Evolutionary conservation across 495 filamentous ascomycete species (phyloP), one percentile per base, ranked within the genome.

Genomic region (Annulohypoxylon maeteangense): DNA sequence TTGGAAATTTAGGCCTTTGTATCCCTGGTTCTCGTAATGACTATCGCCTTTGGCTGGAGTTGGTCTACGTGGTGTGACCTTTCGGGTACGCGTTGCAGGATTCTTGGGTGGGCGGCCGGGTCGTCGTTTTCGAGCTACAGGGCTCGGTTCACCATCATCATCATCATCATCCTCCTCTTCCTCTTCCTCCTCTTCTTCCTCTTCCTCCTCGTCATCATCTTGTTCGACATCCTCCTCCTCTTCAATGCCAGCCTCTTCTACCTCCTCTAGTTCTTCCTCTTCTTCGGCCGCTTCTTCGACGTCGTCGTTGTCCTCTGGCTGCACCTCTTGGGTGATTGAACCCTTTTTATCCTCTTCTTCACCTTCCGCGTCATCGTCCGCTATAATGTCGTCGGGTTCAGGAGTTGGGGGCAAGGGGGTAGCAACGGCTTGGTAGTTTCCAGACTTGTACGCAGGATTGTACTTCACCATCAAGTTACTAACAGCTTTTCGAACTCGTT

Each of bases 381-480:
- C 75, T 60, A 74, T 70, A 10, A 66, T 71, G 3, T 68, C 57
- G n/a, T 77, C 76, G 0, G 72, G 44, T 31, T 83, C 79, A 16
- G 80, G 80, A 2, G 75, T 74, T 5, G 81, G 77, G n/a, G 83
- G 88, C 16, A 92, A 76, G 4, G 91, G 89, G 0, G 91, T 90
- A 27, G 91, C 83, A 38, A 87, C 80, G 25, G 89, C 85, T 34
- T 83, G 81, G 73, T 92, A 92, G 12, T 81, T 81, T 8, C 83
- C 82, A 16, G 84, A 76, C 57, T 84, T 86, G 77, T 93, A 93
- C 7, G 89, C 90, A 25, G 91, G 91, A 66, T 94, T 94, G 69
- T 87, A 83, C 74, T 89, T 89, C 48, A 86, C 86, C 91, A 94
- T 93, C 70, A 85, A 89, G 74, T 90, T 92, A 75, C 87, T 92